phyloP scores from a whole-genome alignment of 345 rosid species.

The Streptanthus diversifolius region DNA sequence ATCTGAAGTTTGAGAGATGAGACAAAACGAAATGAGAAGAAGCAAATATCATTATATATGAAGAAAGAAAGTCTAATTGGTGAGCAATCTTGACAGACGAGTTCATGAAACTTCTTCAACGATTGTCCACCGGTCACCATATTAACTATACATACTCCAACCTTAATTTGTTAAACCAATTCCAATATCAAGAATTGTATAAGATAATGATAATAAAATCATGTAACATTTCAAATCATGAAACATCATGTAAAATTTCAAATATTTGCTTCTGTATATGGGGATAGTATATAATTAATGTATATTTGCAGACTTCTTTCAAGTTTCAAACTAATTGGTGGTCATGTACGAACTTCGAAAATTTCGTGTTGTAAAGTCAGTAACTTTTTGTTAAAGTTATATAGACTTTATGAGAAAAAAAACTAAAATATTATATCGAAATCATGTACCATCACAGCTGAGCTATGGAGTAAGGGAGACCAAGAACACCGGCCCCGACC shows the following conservation, averaged over 20 bases:
- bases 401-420: too few relatives aligned
- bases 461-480: slow-evolving; percentile 78
- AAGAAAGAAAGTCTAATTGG: slow-evolving; percentile 46
- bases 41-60: slow-evolving; percentile 56
- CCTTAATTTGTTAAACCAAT: not conserved
- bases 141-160: slow-evolving; percentile 54
- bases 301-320: not conserved
- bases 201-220: too few relatives aligned
- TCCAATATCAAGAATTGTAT: not conserved
- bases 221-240: not conserved
- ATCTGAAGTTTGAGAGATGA: slow-evolving; percentile 61
- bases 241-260: not conserved
- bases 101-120: slow-evolving; percentile 53
- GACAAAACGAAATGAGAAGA: slow-evolving; percentile 56
- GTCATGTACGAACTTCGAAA: not conserved
- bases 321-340: not conserved
- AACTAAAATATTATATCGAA: not conserved
- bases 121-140: slow-evolving; percentile 68
- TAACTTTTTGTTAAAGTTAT: too few relatives aligned
- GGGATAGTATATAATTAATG: not conserved
- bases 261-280: not conserved
- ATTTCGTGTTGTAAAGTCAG: not conserved
- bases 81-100: slow-evolving; percentile 38
- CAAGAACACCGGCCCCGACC: slow-evolving; percentile 89
- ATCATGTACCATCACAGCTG: slow-evolving; percentile 68